Evolutionary conservation across 1,284 basidiomycete species (phyloP).

Genomic region (Agroathelia rolfsii): DNA sequence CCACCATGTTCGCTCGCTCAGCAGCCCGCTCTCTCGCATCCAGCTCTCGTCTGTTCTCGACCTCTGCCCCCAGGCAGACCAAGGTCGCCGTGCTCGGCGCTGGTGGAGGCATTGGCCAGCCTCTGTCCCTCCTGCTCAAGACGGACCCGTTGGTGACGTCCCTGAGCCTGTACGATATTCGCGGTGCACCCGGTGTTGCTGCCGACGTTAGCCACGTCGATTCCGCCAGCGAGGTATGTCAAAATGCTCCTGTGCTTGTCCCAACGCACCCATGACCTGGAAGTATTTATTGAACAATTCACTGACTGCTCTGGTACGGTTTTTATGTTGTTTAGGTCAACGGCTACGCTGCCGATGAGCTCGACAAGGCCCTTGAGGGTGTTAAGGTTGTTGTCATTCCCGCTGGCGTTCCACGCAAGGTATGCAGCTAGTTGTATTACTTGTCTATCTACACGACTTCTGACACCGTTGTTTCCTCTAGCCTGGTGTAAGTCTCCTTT

Average conservation of each 20-base stretch:
- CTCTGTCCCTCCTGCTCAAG: conserved; percentile 84
- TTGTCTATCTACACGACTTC: conserved; percentile 5
- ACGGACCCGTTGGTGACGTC: conserved; percentile 73
- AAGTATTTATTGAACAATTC: conserved; percentile 6
- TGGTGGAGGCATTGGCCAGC: conserved; percentile 89
- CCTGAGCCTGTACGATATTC: conserved; percentile 83
- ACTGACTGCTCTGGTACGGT: conserved; percentile 7
- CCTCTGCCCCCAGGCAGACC: conserved; percentile 60
- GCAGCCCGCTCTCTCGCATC: conserved; percentile 36
- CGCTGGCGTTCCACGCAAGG: conserved; percentile 94
- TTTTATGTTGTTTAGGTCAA: conserved; percentile 47
- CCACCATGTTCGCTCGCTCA: conserved; percentile 47
- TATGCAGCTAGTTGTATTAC: conserved; percentile 29
- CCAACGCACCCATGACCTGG: conserved; percentile 8
- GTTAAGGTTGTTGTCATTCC: conserved; percentile 93
- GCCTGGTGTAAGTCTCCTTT: conserved; percentile 57
- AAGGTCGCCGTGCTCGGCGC: conserved; percentile 90
- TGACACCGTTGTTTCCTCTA: conserved; percentile 25
- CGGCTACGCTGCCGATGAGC: conserved; percentile 76
- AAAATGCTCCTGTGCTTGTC: conserved; percentile 6
- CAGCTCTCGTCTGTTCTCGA: conserved; percentile 64
- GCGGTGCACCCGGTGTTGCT: conserved; percentile 86
- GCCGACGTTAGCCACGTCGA: conserved; percentile 93
- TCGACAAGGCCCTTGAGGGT: conserved; percentile 80
- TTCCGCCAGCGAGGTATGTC: conserved; percentile 69